These are phyloP conservation scores for Rhypophila decipiens DNA, from an alignment of 495 filamentous ascomycete genomes.

Conservation along the genomic window DNA sequence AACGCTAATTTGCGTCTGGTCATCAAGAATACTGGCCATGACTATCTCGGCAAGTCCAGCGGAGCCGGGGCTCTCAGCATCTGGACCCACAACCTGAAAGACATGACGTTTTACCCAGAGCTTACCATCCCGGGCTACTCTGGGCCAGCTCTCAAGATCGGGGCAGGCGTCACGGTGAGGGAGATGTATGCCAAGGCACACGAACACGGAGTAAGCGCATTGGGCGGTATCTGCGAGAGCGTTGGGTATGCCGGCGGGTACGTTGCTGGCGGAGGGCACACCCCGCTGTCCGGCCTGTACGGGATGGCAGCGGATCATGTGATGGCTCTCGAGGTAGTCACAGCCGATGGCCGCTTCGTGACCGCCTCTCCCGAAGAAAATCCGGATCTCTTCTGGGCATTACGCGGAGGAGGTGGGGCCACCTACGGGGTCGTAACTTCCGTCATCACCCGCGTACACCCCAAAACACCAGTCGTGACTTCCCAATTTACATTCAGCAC, in stretches of 20 bases:
- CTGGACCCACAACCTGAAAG: conserved; percentile 53
- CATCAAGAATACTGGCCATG: conserved; percentile 63
- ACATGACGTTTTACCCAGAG: conserved; percentile 15
- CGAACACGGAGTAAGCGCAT: conserved; percentile 38
- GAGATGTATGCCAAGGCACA: conserved; percentile 45
- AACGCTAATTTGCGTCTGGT: conserved; percentile 52
- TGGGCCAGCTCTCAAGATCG: conserved; percentile 49
- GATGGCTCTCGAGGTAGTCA: conserved; percentile 49
- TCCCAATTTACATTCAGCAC: conserved; percentile 27
- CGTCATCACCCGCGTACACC: conserved; percentile 38
- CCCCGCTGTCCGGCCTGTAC: conserved; percentile 31
- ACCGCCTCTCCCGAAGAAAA: conserved; percentile 42
- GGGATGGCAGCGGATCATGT: conserved; percentile 51
- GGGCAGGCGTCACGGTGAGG: conserved; percentile 48
- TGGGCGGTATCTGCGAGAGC: conserved; percentile 42
- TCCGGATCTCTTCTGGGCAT: conserved; percentile 59
- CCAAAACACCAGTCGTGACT: conserved; percentile 31
- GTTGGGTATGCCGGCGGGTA: conserved; percentile 50
- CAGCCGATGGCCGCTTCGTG: conserved; percentile 49
- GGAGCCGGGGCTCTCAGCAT: conserved; percentile 47
- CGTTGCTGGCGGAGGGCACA: conserved; percentile 49
- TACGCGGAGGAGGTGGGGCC: conserved; percentile 52
- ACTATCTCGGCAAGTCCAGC: conserved; percentile 46
- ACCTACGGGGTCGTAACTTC: conserved; percentile 56
- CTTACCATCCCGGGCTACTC: conserved; percentile 25